Conservation (phyloP, 2,329 filamentous ascomycete genomes). For the Fusarium tjaetaba region DNA sequence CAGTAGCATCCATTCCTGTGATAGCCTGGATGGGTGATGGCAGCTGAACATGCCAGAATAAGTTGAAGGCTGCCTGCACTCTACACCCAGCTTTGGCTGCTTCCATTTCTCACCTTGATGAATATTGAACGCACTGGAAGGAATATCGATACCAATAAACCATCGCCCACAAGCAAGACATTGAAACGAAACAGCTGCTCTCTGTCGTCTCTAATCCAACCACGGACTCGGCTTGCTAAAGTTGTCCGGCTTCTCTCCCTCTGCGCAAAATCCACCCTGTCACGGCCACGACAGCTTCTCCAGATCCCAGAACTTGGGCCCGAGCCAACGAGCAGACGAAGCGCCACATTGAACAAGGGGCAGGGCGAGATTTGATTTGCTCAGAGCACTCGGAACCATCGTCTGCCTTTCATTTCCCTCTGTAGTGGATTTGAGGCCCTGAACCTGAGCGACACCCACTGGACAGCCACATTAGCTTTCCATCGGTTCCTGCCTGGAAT, state of each 20-base stretch:
- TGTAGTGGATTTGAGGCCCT: slow-evolving; percentile 5
- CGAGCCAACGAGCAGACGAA: slow-evolving; percentile 31
- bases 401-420: slow-evolving; percentile 40
- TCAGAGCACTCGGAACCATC: slow-evolving; percentile 15
- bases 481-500: background rate
- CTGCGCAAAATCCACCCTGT: slow-evolving; percentile 18
- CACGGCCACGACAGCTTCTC: slow-evolving; percentile 13
- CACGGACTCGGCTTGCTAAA: slow-evolving; percentile 15
- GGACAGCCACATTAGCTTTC: background rate
- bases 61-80: slow-evolving; percentile 22
- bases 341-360: slow-evolving; percentile 20
- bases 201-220: slow-evolving; percentile 20
- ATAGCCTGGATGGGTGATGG: slow-evolving; percentile 14
- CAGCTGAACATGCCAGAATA: slow-evolving; percentile 23
- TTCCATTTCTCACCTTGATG: background rate
- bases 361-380: slow-evolving; percentile 15
- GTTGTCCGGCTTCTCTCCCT: slow-evolving; percentile 12
- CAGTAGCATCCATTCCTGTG: slow-evolving; percentile 28
- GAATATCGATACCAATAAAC: background rate
- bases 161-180: slow-evolving; percentile 1
- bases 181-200: slow-evolving; percentile 37
- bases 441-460: background rate
- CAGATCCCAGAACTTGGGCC: slow-evolving; percentile 7
- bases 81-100: slow-evolving; percentile 2
- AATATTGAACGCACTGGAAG: background rate